Evolutionary conservation across 495 filamentous ascomycete species (phyloP).

Genomic region (Penicillium odoratum): DNA sequence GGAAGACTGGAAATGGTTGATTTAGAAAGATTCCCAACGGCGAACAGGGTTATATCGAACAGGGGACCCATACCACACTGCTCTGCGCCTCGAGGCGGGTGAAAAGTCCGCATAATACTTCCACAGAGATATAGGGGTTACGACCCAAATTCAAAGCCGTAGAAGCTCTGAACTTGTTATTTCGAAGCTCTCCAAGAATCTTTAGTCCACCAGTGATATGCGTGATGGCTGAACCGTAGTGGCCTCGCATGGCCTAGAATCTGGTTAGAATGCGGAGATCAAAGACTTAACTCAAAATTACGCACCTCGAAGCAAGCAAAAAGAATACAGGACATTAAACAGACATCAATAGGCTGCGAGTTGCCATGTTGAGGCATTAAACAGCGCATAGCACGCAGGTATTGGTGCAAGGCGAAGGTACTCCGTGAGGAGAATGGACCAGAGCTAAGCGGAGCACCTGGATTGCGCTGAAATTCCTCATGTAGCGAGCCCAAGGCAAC

Average conservation of each 20-base stretch:
- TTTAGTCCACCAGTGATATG: conserved; percentile 35
- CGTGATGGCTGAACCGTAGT: conserved; percentile 33
- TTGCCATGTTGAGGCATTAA: neutral
- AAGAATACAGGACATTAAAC: conserved; percentile 49
- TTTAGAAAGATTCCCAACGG: neutral
- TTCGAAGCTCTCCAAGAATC: conserved; percentile 27
- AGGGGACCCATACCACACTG: conserved; percentile 2
- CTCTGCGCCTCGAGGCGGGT: conserved; percentile 21
- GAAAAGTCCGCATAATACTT: conserved; percentile 18
- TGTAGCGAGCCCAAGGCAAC: conserved; percentile 63
- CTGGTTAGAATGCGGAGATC: conserved; percentile 4
- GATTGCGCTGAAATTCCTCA: conserved; percentile 59
- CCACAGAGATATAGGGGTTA: conserved; percentile 14
- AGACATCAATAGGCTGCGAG: conserved; percentile 34
- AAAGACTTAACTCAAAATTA: neutral
- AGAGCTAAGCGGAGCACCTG: conserved; percentile 16
- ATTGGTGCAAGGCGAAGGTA: conserved; percentile 9
- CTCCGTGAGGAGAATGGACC: neutral
- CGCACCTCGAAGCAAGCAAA: conserved; percentile 27
- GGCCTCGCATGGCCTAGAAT: conserved; percentile 30
- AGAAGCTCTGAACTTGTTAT: neutral
- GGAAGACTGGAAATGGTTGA: neutral
- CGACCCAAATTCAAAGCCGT: neutral
- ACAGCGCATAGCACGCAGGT: conserved; percentile 8
- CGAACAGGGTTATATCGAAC: neutral